Base-by-base conservation (phyloP, 768 basidiomycete genomes). In the Boletus vinaceobasis region DNA sequence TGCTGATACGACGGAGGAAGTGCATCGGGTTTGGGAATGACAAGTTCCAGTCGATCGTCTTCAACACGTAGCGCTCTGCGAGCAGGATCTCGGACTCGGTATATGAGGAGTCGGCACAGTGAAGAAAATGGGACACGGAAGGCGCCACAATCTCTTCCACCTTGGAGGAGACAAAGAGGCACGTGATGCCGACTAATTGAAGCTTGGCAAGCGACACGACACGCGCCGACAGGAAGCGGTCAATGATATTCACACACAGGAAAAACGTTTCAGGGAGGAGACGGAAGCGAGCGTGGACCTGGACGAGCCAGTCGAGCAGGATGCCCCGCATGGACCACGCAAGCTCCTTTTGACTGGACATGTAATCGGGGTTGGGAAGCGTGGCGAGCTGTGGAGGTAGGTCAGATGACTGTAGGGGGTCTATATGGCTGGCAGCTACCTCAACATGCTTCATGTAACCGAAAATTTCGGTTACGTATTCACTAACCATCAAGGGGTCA, bases 401-500 rank as follows among this genome's bases (percentile, higher is more conserved):
- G 38, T 56, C 36, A 61, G 57, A 7, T 27, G 17, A 26, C 8
- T 29, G 35, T 4, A 6, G 6, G n/a, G 0, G 6, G 14, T 23
- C 4, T 15, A 23, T 3, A 17, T 36, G 23, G 27, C 21, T 38
- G 46, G 31, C 13, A 36, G 77, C 44, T 66, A 94, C 94, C 83
- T 98, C 93, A 55, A 86, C 77, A 57, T 82, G 74, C 68, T 87
- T 90, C 74, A 98, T 80, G 74, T 99, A 98, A 53, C 88, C 76
- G 75, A 94, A 95, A 57, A 98, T 94, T 55, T 98, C 97, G 26
- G 77, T 77, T 48, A 97, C 95, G 66, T 99, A 99, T 72, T 98
- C 93, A 74, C 87, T 88, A 60, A 97, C 95, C 95, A 98, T 98
- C 56, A 92, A 78, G 14, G 96, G 97, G 66, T 99, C 96, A 47